A percentile compares a stretch with the other conserved stretches of the same genome.
Evolutionary conservation across 257 asterid genomes (phyloP).

Genomic region (Apocynum venetum): DNA sequence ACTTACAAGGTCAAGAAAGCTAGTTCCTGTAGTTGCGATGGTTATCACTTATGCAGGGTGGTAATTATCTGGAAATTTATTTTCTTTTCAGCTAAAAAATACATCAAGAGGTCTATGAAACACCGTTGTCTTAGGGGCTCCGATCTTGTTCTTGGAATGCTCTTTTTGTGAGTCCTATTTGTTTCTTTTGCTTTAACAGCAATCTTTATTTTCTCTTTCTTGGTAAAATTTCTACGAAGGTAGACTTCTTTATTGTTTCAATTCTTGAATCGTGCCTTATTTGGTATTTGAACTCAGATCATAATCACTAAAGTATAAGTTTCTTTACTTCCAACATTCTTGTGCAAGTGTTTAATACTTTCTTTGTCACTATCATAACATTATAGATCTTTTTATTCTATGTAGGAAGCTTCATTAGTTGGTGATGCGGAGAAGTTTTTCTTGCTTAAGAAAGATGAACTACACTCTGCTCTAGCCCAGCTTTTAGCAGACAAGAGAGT

Average conservation of each 20-base stretch:
- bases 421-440: slow-evolving; percentile 93
- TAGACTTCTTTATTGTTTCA: no score
- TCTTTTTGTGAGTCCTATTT: no score
- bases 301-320: background rate
- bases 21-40: background rate
- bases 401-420: slow-evolving; percentile 49
- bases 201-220: no score
- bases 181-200: no score
- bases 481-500: slow-evolving; percentile 50
- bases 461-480: slow-evolving; percentile 54
- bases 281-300: background rate
- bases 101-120: no score
- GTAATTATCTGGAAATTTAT: background rate
- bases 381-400: slow-evolving; percentile 9
- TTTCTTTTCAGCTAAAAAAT: background rate
- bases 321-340: slow-evolving; percentile 4
- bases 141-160: no score
- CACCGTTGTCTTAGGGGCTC: no score
- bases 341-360: background rate
- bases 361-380: slow-evolving; percentile 7
- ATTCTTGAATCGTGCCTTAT: no score
- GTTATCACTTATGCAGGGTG: background rate
- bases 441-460: slow-evolving; percentile 45
- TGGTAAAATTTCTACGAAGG: no score
- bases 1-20: no score